Conservation (phyloP, 2,329 filamentous ascomycete genomes). For the Dactylonectria macrodidyma region DNA sequence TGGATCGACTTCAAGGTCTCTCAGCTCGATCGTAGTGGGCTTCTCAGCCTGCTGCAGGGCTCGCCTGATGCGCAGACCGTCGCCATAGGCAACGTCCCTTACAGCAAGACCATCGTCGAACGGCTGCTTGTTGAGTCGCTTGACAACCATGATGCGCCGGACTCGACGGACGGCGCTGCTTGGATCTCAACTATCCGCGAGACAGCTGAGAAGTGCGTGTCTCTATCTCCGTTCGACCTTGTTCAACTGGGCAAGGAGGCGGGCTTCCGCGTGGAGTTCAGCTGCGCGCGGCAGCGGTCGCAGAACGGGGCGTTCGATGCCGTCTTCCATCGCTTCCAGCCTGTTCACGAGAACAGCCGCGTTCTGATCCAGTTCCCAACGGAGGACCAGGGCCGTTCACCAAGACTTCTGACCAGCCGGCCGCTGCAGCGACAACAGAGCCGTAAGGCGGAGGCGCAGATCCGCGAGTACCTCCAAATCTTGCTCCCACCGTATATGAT, state of each 20-base stretch:
- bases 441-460: background rate
- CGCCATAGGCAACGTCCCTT: constrained; percentile 45
- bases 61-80: background rate
- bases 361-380: constrained; percentile 44
- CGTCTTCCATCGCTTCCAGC: constrained; percentile 53
- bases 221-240: constrained; percentile 1
- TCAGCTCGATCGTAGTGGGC: constrained; percentile 23
- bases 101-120: constrained; percentile 51
- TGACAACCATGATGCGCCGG: background rate
- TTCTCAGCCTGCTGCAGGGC: constrained; percentile 26
- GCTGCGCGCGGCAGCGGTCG: constrained; percentile 59
- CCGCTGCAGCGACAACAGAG: constrained; percentile 10
- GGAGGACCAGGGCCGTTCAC: background rate
- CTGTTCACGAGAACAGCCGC: constrained; percentile 24
- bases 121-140: constrained; percentile 36
- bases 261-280: constrained; percentile 63
- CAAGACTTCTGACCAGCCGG: background rate
- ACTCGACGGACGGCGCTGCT: constrained; percentile 2
- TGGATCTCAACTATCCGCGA: background rate
- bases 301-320: constrained; percentile 46
- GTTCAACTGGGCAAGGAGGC: constrained; percentile 44
- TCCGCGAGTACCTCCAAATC: background rate
- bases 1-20: constrained; percentile 42
- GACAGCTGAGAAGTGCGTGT: constrained; percentile 26
- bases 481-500: too few relatives aligned